These are phyloP conservation scores for Ampelocalamus luodianensis DNA, from an alignment of 176 grass and related monocot genomes.

Conservation along the genomic window DNA sequence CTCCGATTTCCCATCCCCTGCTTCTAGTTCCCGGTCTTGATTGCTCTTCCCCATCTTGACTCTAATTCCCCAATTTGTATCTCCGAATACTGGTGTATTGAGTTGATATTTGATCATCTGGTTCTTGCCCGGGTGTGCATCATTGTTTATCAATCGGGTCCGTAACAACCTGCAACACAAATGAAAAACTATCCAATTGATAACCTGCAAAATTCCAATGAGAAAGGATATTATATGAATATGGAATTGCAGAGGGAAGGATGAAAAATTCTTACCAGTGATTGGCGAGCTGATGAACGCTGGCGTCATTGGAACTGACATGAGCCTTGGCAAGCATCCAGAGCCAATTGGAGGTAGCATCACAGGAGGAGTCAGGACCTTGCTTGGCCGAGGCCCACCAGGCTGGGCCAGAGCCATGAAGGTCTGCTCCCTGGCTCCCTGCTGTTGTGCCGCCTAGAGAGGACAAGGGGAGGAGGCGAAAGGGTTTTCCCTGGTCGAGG, in stretches of 20 bases:
- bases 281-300: constrained; percentile 92
- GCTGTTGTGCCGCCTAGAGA: no score
- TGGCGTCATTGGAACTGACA: constrained; percentile 89
- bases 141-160: no score
- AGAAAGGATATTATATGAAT: constrained; percentile 8
- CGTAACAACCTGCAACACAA: background rate
- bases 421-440: no score
- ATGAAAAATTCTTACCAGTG: constrained; percentile 69
- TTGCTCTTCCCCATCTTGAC: no score
- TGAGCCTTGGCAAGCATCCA: constrained; percentile 99
- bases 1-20: no score
- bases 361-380: constrained; percentile 75
- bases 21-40: no score
- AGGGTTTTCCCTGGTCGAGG: no score
- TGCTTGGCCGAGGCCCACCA: constrained; percentile 58
- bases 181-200: background rate
- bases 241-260: background rate
- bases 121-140: no score
- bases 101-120: no score
- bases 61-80: no score
- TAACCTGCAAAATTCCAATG: constrained; percentile 23
- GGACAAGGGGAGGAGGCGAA: no score
- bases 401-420: constrained; percentile 41
- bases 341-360: constrained; percentile 90
- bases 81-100: no score